Evolutionary conservation across 805 yeast genomes (phyloP).

Genomic region (Kuraishia ogatae): DNA sequence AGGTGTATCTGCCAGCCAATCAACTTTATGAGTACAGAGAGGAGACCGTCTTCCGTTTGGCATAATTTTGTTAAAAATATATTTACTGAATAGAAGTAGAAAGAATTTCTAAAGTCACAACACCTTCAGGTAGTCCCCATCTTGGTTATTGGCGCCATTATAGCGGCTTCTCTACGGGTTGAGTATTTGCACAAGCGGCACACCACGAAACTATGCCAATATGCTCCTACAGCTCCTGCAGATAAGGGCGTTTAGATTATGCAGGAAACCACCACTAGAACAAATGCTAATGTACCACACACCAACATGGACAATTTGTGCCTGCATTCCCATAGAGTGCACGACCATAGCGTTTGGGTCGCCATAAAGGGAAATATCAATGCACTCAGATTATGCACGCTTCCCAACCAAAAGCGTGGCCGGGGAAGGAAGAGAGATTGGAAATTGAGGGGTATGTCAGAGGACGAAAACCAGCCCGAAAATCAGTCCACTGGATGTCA

Average conservation of each 20-base stretch:
- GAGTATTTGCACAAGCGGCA: too few relatives aligned
- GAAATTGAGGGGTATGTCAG: neutral
- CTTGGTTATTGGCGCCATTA: too few relatives aligned
- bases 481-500: neutral
- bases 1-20: too few relatives aligned
- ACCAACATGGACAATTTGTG: neutral
- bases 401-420: neutral
- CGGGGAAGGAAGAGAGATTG: neutral
- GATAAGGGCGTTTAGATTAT: neutral
- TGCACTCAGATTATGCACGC: neutral
- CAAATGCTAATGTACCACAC: neutral
- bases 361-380: neutral
- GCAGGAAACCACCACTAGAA: neutral
- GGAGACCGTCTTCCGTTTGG: neutral
- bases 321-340: neutral
- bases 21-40: neutral
- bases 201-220: too few relatives aligned
- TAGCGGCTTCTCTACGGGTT: too few relatives aligned
- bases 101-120: too few relatives aligned
- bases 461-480: too few relatives aligned
- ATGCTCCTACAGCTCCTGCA: too few relatives aligned
- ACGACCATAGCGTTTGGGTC: neutral
- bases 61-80: neutral
- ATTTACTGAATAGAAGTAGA: neutral
- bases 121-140: too few relatives aligned